Conservation (phyloP, 2,329 filamentous ascomycete species). For the Dothistroma septosporum region DNA sequence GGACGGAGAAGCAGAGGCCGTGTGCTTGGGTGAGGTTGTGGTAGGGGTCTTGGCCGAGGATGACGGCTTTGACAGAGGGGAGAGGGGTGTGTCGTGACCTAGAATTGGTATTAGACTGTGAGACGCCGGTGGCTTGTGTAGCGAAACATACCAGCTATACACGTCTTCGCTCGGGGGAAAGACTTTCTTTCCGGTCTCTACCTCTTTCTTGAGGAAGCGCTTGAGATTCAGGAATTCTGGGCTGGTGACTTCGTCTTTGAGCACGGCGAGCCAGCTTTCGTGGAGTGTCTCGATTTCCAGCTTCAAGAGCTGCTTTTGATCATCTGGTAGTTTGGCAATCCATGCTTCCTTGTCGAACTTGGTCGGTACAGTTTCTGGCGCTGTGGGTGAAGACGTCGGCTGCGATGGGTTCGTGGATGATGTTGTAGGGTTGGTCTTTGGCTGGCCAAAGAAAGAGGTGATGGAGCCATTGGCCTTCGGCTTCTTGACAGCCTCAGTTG, state of each 20-base stretch:
- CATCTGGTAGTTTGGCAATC: conserved; percentile 71
- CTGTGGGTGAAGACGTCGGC: conserved; percentile 30
- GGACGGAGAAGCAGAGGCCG: conserved; percentile 91
- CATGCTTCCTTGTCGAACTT: conserved; percentile 89
- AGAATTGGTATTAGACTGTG: not conserved
- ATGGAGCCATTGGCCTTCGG: conserved; percentile 67
- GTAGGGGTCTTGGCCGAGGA: conserved; percentile 95
- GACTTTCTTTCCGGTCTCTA: conserved; percentile 67
- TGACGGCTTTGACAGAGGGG: conserved; percentile 81
- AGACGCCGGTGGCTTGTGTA: not conserved
- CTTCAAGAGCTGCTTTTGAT: conserved; percentile 76
- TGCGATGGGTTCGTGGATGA: conserved; percentile 30
- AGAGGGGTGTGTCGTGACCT: conserved; percentile 95
- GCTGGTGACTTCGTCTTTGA: conserved; percentile 79
- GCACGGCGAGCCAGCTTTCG: conserved; percentile 81
- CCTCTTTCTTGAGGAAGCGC: conserved; percentile 76
- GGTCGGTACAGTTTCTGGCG: conserved; percentile 31
- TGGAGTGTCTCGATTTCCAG: conserved; percentile 91
- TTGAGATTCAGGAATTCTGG: conserved; percentile 85
- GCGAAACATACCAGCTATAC: conserved; percentile 73
- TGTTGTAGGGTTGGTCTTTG: conserved; percentile 48
- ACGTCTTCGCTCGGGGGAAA: conserved; percentile 87
- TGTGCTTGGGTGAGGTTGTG: conserved; percentile 95
- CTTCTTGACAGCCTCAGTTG: conserved; percentile 47
- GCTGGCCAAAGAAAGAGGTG: conserved; percentile 79